Base-by-base conservation (phyloP, 2,329 filamentous ascomycete species). In the Colletotrichum filicis region DNA sequence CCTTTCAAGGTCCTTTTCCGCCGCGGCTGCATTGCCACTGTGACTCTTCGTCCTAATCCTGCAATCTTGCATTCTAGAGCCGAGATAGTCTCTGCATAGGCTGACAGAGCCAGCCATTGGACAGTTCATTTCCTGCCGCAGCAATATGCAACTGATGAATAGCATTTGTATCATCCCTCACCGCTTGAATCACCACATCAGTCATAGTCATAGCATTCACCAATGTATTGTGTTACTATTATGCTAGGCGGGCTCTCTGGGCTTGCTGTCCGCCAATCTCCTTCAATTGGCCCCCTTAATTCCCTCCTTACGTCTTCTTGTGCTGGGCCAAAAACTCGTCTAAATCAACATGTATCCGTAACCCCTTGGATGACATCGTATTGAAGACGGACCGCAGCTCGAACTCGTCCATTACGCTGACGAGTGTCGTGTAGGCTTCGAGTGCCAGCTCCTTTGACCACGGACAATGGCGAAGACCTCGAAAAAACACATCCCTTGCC, bases 291-390 rank as follows among this genome's bases (percentile, higher is more conserved):
- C 22, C 5, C 32, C 32, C 32, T 35, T 35, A 11, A 12, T 0
- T 35, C 11, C 3, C 24, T 22, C 26, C 35, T 35, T 65, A 78
- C 52, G 73, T 75, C 46, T 65, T 76, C 30, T 79, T 78, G 77
- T 82, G 83, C 49, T 76, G 76, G 58, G 80, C 80, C 58, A 86
- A 75, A 76, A 86, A 87, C 66, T 86, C 87, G 0, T 88, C 87
- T 77, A 89, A 76, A 52, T 90, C 88, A 5, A 88, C 81, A 74
- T 88, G 86, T 0, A 89, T 79, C 28, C 88, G 79, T 58, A 89
- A 57, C 0, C 88, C 87, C 79, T 87, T 89, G 5, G 83, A 81
- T 22, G 78, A 80, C 80, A 90, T 84, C 2, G 83, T 85, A 52
- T 83, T 80, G 69, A 86, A 87, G 14, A 89, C 85, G 0, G 84